A percentile compares a stretch with the other conserved stretches of the same genome.
Conservation (phyloP, 179 eudicot genomes). For the Sideroxylon spinosum region DNA sequence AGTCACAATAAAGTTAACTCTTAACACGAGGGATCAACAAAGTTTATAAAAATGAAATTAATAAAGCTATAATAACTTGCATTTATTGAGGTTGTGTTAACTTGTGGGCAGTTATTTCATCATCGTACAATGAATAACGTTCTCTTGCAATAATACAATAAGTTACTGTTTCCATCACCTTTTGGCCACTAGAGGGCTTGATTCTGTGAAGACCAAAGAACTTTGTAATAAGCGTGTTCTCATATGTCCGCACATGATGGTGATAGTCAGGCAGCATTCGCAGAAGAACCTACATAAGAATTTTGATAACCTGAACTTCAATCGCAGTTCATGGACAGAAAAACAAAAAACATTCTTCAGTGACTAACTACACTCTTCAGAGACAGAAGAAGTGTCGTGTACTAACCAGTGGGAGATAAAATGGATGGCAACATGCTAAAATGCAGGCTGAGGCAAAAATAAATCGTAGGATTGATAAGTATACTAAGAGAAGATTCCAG, state of each 20-base stretch:
- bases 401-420: neutral
- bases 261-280: constrained; percentile 92
- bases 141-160: neutral
- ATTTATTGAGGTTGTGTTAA: neutral
- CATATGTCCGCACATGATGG: constrained; percentile 73
- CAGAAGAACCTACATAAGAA: constrained; percentile 63
- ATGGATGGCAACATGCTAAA: constrained; percentile 4
- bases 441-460: neutral
- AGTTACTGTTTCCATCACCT: constrained; percentile 42
- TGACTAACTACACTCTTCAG: too few relatives aligned
- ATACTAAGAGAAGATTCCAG: neutral
- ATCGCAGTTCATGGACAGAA: neutral
- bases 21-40: constrained; percentile 5
- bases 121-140: neutral
- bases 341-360: neutral
- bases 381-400: neutral
- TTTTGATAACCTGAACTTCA: constrained; percentile 14
- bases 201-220: constrained; percentile 99
- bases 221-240: constrained; percentile 93
- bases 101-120: neutral
- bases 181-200: constrained; percentile 90
- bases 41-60: neutral
- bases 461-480: neutral
- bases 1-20: constrained; percentile 3
- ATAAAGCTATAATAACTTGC: constrained; percentile 6